phyloP scores from a whole-genome alignment of 148 eudicot genomes.

The Rhododendron griersonianum region DNA sequence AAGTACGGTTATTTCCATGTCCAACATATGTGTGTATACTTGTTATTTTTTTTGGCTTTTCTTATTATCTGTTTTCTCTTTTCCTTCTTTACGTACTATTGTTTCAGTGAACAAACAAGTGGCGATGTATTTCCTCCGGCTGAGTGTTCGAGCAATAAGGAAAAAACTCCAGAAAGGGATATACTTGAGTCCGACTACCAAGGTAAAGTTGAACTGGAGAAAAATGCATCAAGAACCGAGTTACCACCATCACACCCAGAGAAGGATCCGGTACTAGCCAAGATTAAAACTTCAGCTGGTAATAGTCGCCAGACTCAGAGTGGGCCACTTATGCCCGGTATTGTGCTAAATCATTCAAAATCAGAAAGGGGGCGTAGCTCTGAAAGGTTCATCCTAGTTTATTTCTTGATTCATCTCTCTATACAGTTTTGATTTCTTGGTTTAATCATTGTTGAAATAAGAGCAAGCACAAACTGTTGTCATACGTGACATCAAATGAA shows the following conservation, averaged over 20 bases:
- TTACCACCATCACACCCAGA: slow-evolving; percentile 36
- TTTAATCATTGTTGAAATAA: neutral
- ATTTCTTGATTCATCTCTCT: neutral
- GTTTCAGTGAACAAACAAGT: slow-evolving; percentile 48
- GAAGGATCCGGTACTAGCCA: slow-evolving; percentile 39
- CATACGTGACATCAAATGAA: neutral
- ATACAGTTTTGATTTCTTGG: neutral
- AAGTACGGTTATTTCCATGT: neutral
- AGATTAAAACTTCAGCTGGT: slow-evolving; percentile 36
- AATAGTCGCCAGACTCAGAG: slow-evolving; percentile 70
- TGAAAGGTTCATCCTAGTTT: slow-evolving; percentile 55
- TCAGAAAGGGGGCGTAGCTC: slow-evolving; percentile 53
- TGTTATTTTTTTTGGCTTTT: neutral
- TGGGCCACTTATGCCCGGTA: slow-evolving; percentile 81
- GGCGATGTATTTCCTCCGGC: slow-evolving; percentile 22
- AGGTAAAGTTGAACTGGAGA: slow-evolving; percentile 35
- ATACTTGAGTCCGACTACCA: slow-evolving; percentile 27
- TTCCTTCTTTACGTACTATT: neutral
- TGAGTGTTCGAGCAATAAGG: slow-evolving; percentile 34
- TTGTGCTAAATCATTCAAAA: slow-evolving; percentile 53
- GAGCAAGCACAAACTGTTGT: neutral
- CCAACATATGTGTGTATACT: neutral
- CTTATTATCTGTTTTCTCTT: neutral
- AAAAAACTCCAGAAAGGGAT: slow-evolving; percentile 36
- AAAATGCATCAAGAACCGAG: slow-evolving; percentile 43